A percentile compares a stretch with the other conserved stretches of the same genome.
These are phyloP conservation scores for Euptelea pleiosperma DNA, from an alignment of 164 flowering plant genomes.

Conservation along the genomic window DNA sequence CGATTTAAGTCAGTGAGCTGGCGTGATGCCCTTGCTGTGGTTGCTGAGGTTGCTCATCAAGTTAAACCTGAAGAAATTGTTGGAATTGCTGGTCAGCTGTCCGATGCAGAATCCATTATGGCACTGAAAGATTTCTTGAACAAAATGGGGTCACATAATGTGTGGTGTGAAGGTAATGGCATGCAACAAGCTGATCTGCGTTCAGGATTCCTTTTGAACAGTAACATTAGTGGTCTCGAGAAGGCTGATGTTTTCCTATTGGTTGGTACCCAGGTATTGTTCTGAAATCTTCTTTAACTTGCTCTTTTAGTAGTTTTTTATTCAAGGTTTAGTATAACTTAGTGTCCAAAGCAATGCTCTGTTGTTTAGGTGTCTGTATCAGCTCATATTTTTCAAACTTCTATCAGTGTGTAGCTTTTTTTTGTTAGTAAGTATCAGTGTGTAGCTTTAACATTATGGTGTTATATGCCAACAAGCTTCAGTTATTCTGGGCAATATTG, in stretches of 20 bases:
- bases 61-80: slow-evolving; percentile 86
- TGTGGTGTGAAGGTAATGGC: slow-evolving; percentile 91
- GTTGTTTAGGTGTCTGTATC: too few relatives aligned
- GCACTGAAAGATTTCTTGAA: slow-evolving; percentile 93
- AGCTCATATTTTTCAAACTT: too few relatives aligned
- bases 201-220: slow-evolving; percentile 78
- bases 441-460: too few relatives aligned
- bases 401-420: too few relatives aligned
- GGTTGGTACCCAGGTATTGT: slow-evolving; percentile 90
- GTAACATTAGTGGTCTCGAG: slow-evolving; percentile 78
- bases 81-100: slow-evolving; percentile 88
- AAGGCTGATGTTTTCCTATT: slow-evolving; percentile 94
- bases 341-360: too few relatives aligned
- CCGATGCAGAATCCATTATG: slow-evolving; percentile 99
- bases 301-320: not conserved
- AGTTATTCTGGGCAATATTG: too few relatives aligned
- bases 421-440: too few relatives aligned
- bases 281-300: slow-evolving; percentile 1
- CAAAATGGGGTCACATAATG: slow-evolving; percentile 88
- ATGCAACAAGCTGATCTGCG: slow-evolving; percentile 74
- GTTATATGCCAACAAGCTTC: too few relatives aligned
- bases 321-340: too few relatives aligned
- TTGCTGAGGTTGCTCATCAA: slow-evolving; percentile 74
- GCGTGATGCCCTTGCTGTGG: slow-evolving; percentile 95
- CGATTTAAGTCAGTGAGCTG: slow-evolving; percentile 91